Base-by-base conservation (phyloP, 225 moss, liverwort and hornwort genomes). In the Pseudisothecium myosuroides region DNA sequence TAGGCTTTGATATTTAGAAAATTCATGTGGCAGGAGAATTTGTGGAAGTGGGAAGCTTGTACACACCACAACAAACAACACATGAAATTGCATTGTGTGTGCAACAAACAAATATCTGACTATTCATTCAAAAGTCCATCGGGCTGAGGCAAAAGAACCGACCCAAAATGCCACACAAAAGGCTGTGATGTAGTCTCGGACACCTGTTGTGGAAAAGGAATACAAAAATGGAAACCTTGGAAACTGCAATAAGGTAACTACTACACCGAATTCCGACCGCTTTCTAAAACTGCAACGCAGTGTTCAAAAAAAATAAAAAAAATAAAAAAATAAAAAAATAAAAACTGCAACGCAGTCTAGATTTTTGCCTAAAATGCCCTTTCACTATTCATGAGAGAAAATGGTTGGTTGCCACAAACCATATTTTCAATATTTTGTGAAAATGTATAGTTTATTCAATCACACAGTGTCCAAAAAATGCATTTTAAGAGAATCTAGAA, bases 11-110 rank as follows among this genome's bases (percentile, higher is more conserved):
- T 55, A 37, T 55, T 16, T 37, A 10, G 3, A 4, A 29, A 29
- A 36, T 23, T 5, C 0, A 6, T 78, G 78, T 15, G 4, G 1
- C 37, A 0, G 1, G 15, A 23, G 54, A 37, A 37, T 1, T 37
- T 5, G 77, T 24, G 16, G 55, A 55, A 10, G 14, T 24, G 36
- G 15, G 24, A 56, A 37, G 55, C 55, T 55, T 0, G 5, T 37
- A 8, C 2, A 1, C 22, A 36, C 2, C 5, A 14, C 36, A 50
- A 20, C 5, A 72, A 23, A 12, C 8, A 72, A 14, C 9, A 8
- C 8, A 15, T 75, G 49, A 26, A n/a, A 56, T 78, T 79, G 78
- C 24, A 4, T 36, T 77, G 78, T 36, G 78, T 36, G 37, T 15
- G 27, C n/a, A 56, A 26, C 4, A 56, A 78, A 78, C 17, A 55